Evolutionary conservation across 352 stramenopile species (phyloP), one percentile per base, ranked within the genome.

Genomic region (Saprolegnia parasitica): DNA sequence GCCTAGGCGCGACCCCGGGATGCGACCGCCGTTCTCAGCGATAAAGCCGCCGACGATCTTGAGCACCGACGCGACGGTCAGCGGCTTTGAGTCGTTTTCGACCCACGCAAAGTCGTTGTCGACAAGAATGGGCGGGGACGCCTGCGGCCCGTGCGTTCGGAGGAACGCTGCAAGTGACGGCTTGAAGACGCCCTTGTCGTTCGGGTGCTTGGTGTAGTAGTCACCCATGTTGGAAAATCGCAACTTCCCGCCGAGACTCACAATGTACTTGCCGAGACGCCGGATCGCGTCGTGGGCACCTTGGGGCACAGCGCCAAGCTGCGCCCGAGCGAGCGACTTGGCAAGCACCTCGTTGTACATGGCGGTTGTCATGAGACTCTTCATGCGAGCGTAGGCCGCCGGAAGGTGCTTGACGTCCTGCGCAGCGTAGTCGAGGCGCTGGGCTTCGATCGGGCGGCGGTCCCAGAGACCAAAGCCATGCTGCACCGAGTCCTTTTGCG

Each of bases 381-480:
- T 66, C 58, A 66, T 66, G 8, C 18, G 18, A 5, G 15, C 18
- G 20, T 40, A 66, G 13, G 35, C 58, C 1, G 26, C 46, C 8
- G 58, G 58, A 15, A 66, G 46, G n/a, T 66, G 58, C 46, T 52
- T 21, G 18, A 66, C 58, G 26, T 66, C 58, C 32, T 66, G 58
- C n/a, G 29, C 58, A 21, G 58, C 58, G 20, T 66, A 66, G 21
- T 66, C 58, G n/a, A 66, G 24, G 20, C 57, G 50, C 15, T 39
- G 26, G 21, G 40, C 21, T 46, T 21, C n/a, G 13, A 66, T 21
- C 13, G 58, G 58, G 5, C 58, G 58, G 16, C 50, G 26, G 9
- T 52, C 35, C 58, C 58, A 66, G 13, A 66, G 23, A 10, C 58
- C 58, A 20, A 24, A 16, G 5, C 58, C 18, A 13, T 66, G 58